Conservation (phyloP, 106 monocot species). For the Gastrodia elata region DNA sequence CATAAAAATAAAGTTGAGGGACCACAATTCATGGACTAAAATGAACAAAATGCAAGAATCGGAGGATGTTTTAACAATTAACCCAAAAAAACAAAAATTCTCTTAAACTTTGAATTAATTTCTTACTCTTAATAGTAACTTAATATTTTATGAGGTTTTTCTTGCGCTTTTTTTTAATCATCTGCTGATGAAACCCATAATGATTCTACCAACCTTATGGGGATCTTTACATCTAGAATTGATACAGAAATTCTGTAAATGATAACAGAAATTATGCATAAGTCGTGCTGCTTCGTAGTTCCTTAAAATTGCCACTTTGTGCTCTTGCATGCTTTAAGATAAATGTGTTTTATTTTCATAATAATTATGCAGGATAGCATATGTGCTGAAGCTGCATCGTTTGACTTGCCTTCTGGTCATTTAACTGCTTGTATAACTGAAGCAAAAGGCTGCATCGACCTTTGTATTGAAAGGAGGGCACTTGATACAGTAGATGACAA, state of each 20-base stretch:
- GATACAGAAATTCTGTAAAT: neutral
- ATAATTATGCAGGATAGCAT: constrained; percentile 74
- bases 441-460: constrained; percentile 75
- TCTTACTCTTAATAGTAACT: neutral
- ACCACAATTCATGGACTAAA: too few relatives aligned
- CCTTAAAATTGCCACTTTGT: constrained; percentile 27
- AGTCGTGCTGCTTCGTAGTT: neutral
- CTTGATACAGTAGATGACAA: constrained; percentile 73
- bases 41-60: too few relatives aligned
- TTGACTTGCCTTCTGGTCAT: constrained; percentile 71
- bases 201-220: neutral
- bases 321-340: constrained; percentile 41
- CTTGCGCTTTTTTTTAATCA: neutral
- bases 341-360: neutral
- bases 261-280: neutral
- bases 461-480: constrained; percentile 42
- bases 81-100: too few relatives aligned
- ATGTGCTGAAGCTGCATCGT: constrained; percentile 97
- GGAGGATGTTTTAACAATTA: too few relatives aligned
- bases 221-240: neutral
- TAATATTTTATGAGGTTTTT: neutral
- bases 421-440: constrained; percentile 75
- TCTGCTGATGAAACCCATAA: neutral
- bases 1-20: too few relatives aligned
- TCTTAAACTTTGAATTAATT: too few relatives aligned